Evolutionary conservation across 2,329 filamentous ascomycete genomes (phyloP), one percentile per base, ranked within the genome.

Genomic region (Aspergillus candidus): DNA sequence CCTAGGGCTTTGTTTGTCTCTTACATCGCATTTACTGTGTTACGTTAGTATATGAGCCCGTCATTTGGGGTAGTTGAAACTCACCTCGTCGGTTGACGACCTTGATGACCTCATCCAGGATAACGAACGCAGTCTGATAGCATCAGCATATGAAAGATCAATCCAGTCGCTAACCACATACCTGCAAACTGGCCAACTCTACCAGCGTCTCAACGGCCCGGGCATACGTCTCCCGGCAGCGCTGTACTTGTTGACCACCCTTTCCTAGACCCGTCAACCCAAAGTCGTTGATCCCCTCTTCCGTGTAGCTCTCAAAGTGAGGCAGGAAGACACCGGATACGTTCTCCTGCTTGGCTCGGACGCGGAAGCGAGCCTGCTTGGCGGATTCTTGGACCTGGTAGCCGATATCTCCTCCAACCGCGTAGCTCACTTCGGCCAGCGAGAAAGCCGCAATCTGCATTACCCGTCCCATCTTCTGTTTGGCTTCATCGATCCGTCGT

Each of bases 371-470:
- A 41, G 93, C 93, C 44, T 87, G 83, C 68, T 93, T 91, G 49
- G 88, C 93, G 1, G 89, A 94, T 69, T 98, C 93, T 65, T 96
- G 90, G 55, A 98, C 88, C 72, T 98, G 93, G 72, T 95, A 98
- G 50, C 86, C 86, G 59, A 98, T 94, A 61, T 94, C 87, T 60
- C 91, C 89, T 51, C 93, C 93, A 22, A 96, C 89, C 18, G 93
- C 93, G 62, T 98, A 98, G 38, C 89, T 94, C 44, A 98, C 93
- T 72, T 97, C 93, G 48, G 93, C 93, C 13, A 98, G 79, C 35
- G 91, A 97, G 72, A 98, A 97, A 36, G 93, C 90, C 33, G 93
- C 93, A 62, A 98, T 94, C 69, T 97, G 91, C 93, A 98, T 98
- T 32, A 98, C 93, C 30, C 91, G 82, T 46, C 93, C 93, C 91